Conservation (phyloP, 2,329 filamentous ascomycete species). For the Trichoderma atroviride region DNA sequence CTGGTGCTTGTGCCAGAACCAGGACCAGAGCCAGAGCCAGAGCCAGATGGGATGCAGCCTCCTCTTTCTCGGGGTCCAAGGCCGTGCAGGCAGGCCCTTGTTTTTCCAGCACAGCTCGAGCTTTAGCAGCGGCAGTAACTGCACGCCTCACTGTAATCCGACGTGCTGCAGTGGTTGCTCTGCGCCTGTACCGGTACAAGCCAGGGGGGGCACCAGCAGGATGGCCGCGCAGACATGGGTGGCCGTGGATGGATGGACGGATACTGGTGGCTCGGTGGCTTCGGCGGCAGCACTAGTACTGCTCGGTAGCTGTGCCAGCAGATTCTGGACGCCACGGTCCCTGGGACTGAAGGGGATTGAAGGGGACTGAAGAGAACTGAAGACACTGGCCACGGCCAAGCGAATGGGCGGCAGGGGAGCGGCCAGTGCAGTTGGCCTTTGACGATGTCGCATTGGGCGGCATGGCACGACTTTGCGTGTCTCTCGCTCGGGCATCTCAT, state of each 20-base stretch:
- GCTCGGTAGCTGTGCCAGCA: background rate
- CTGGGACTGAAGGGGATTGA: background rate
- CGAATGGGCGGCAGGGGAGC: constrained; percentile 2
- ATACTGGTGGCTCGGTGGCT: background rate
- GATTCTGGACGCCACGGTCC: background rate
- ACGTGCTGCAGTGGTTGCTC: background rate
- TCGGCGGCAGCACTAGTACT: background rate
- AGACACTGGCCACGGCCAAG: background rate
- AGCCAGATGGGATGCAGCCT: constrained; percentile 15
- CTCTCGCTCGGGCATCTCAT: background rate
- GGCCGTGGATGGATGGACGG: background rate
- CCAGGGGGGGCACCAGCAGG: background rate
- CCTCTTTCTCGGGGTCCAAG: background rate
- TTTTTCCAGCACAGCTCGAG: background rate
- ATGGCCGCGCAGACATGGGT: constrained; percentile 8
- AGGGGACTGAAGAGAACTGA: too few species aligned
- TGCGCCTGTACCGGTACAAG: constrained; percentile 7
- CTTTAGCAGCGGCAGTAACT: background rate
- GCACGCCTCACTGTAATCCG: background rate
- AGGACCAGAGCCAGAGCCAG: background rate
- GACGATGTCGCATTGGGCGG: constrained; percentile 13
- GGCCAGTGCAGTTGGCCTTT: background rate
- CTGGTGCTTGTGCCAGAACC: background rate
- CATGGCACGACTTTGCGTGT: constrained; percentile 6
- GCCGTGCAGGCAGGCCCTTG: background rate